Base-by-base conservation (phyloP, 2,329 filamentous ascomycete species). In the Arthroderma sp. region DNA sequence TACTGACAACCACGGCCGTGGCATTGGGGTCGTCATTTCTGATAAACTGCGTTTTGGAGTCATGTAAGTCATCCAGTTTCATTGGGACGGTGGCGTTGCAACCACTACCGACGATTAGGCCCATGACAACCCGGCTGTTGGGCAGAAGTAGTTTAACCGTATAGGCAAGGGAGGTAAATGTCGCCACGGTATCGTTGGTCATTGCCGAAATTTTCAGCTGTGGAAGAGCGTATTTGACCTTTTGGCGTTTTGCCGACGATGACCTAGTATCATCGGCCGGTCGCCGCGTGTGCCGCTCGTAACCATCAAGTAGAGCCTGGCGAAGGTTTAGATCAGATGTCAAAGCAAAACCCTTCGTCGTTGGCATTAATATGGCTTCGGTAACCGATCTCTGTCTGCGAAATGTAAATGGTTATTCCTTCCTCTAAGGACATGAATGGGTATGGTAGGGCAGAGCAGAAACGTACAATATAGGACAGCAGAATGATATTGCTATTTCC, bases 151-250 rank as follows among this genome's bases (percentile, higher is more conserved):
- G 73, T 22, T 38, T 38, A 40, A 78, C 77, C 42, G 77, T 75
- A 58, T 85, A 85, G 31, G 83, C 77, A 51, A 86, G 75, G 0
- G 83, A 85, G n/a, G 83, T 75, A 34, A 87, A 70, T 0, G 83
- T 87, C 2, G 83, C 80, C 6, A 86, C 82, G 0, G 83, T 78
- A 55, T 88, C 83, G 57, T 88, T 88, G 36, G 82, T 76, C 53
- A 88, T 86, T 46, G 81, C 83, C 3, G 76, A 72, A 37, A 87
- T 77, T 43, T 70, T 71, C 50, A 88, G 74, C 4, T 65, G 70
- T 0, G 83, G 83, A 5, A 86, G 66, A 48, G 54, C 51, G 49
- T 49, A 54, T 40, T 56, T 30, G 29, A 30, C 46, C 47, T 56
- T 53, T 45, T 56, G 51, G 51, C 60, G 50, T 48, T 62, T 54